These are phyloP conservation scores for Kluyveromyces nonfermentans DNA, from an alignment of 805 yeast species.

Conservation along the genomic window DNA sequence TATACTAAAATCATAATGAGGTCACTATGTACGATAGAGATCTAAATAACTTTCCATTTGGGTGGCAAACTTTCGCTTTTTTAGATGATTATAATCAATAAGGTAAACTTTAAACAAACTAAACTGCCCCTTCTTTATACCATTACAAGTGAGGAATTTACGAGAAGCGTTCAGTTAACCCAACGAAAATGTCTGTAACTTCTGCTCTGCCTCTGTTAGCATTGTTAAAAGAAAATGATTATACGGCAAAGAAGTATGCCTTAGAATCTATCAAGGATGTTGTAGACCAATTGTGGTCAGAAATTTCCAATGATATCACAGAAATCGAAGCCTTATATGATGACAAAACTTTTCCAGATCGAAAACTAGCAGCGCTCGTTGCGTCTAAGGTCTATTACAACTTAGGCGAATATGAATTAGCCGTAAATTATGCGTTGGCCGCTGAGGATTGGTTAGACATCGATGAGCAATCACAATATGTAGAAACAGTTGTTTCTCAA, in stretches of 20 bases:
- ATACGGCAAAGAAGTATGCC: slow-evolving; percentile 71
- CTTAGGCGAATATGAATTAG: slow-evolving; percentile 85
- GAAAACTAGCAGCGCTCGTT: slow-evolving; percentile 80
- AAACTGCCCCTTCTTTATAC: no score
- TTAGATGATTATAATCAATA: background rate
- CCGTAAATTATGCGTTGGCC: slow-evolving; percentile 79
- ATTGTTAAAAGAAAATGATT: slow-evolving; percentile 74
- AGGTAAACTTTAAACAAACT: background rate
- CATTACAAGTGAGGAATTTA: no score
- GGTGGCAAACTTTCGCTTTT: background rate
- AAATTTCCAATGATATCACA: slow-evolving; percentile 80
- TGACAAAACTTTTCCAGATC: slow-evolving; percentile 65
- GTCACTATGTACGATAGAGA: background rate
- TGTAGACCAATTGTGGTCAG: slow-evolving; percentile 95
- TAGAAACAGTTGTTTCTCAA: slow-evolving; percentile 88
- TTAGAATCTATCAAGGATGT: slow-evolving; percentile 67
- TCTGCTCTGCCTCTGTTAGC: slow-evolving; percentile 92
- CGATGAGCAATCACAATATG: slow-evolving; percentile 65
- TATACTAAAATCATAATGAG: no score
- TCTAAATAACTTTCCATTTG: background rate
- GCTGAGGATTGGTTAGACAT: slow-evolving; percentile 77
- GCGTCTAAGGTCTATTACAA: slow-evolving; percentile 88
- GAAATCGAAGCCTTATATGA: slow-evolving; percentile 89
- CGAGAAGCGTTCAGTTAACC: background rate
- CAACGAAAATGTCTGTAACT: slow-evolving; percentile 38